These are phyloP conservation scores for Penicillium alfredii DNA, from an alignment of 495 filamentous ascomycete species.

Conservation along the genomic window DNA sequence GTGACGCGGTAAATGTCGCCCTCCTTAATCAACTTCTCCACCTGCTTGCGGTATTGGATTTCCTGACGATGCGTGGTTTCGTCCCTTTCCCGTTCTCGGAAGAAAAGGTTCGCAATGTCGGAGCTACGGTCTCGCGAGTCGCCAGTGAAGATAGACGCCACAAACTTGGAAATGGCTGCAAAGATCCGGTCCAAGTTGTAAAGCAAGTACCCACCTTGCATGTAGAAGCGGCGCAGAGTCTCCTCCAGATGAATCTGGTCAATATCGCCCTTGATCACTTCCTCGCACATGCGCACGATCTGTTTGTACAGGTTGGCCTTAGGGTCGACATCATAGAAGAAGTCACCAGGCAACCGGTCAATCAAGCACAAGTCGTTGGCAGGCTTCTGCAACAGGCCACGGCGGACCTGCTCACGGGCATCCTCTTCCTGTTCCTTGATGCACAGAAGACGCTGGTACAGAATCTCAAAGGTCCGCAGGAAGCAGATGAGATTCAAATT, in stretches of 20 bases:
- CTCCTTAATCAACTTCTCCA: slow-evolving; percentile 80
- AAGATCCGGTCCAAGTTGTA: slow-evolving; percentile 87
- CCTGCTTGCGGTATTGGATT: slow-evolving; percentile 78
- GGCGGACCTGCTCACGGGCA: slow-evolving; percentile 65
- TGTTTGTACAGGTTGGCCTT: slow-evolving; percentile 65
- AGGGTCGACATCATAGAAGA: slow-evolving; percentile 61
- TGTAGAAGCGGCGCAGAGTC: slow-evolving; percentile 79
- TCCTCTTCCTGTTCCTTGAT: slow-evolving; percentile 72
- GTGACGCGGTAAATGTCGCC: slow-evolving; percentile 82
- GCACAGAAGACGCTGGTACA: slow-evolving; percentile 75
- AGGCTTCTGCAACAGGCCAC: slow-evolving; percentile 61
- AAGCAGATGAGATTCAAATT: slow-evolving; percentile 90
- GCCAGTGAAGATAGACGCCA: slow-evolving; percentile 62
- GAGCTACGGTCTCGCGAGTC: slow-evolving; percentile 89
- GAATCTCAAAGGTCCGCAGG: slow-evolving; percentile 80
- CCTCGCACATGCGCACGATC: slow-evolving; percentile 60
- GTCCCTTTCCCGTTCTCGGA: slow-evolving; percentile 70
- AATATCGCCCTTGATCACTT: slow-evolving; percentile 64
- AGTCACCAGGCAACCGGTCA: slow-evolving; percentile 72
- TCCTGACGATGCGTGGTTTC: slow-evolving; percentile 80
- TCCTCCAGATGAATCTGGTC: slow-evolving; percentile 82
- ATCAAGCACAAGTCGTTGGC: slow-evolving; percentile 73
- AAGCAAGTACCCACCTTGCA: slow-evolving; percentile 80
- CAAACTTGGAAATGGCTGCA: slow-evolving; percentile 66
- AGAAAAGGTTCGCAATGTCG: slow-evolving; percentile 77